Evolutionary conservation across 805 yeast genomes (phyloP).

Genomic region (Suhomyces pyralidae): DNA sequence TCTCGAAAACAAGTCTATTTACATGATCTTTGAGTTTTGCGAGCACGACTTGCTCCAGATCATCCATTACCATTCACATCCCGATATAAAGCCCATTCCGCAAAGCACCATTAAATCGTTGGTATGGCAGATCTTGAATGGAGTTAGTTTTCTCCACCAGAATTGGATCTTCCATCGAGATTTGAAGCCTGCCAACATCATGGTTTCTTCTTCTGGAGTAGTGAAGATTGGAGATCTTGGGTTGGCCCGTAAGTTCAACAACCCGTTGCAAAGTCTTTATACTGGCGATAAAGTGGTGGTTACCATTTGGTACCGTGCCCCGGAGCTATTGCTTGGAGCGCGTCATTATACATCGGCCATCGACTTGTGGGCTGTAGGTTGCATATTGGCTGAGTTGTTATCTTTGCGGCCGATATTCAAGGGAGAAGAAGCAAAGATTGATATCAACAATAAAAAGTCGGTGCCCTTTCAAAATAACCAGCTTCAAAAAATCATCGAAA

Average conservation of each 20-base stretch:
- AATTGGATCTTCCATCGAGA: constrained; percentile 97
- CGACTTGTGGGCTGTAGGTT: constrained; percentile 95
- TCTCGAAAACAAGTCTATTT: constrained; percentile 83
- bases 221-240: constrained; percentile 96
- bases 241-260: constrained; percentile 80
- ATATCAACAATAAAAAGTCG: constrained; percentile 69
- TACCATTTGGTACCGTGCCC: constrained; percentile 96
- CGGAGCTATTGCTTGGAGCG: constrained; percentile 86
- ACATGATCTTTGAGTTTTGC: constrained; percentile 93
- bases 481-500: constrained; percentile 83
- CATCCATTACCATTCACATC: constrained; percentile 91
- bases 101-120: constrained; percentile 76
- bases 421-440: constrained; percentile 97
- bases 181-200: constrained; percentile 94
- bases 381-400: constrained; percentile 86
- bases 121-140: constrained; percentile 89
- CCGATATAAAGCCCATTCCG: constrained; percentile 76
- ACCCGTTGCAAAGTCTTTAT: constrained; percentile 81
- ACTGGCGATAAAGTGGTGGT: constrained; percentile 95
- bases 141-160: constrained; percentile 87
- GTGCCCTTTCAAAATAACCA: constrained; percentile 95
- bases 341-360: constrained; percentile 91
- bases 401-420: constrained; percentile 91
- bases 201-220: constrained; percentile 87
- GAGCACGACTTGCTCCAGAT: constrained; percentile 94